Evolutionary conservation across 108 stramenopile species (phyloP).

Genomic region (Hondaea fermentalgiana): DNA sequence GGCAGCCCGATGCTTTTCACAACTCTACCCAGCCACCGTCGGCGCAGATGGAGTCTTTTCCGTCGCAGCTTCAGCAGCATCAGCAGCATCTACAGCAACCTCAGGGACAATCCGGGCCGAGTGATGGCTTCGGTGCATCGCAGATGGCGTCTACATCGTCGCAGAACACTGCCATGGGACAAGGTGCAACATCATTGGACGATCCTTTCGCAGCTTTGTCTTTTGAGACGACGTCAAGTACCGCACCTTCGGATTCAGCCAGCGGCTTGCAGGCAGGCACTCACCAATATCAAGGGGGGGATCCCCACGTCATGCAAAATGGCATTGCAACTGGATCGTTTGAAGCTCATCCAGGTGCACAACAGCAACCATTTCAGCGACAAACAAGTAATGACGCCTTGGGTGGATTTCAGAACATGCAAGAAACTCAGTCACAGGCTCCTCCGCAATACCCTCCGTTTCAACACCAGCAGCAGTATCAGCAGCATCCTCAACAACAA

Average conservation of each 20-base stretch:
- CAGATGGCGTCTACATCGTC: not conserved
- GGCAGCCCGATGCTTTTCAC: not conserved
- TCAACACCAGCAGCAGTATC: not conserved
- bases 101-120: not conserved
- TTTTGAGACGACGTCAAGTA: not conserved
- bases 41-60: not conserved
- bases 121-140: not conserved
- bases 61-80: not conserved
- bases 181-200: not conserved
- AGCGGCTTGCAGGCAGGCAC: not conserved
- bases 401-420: not conserved
- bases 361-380: not conserved
- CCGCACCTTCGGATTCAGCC: not conserved
- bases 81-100: not conserved
- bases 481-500: not conserved
- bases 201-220: not conserved
- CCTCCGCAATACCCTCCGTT: not conserved
- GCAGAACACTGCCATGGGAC: not conserved
- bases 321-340: no score
- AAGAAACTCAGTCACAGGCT: not conserved
- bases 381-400: not conserved
- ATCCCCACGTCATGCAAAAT: not conserved
- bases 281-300: not conserved
- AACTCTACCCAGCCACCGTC: not conserved
- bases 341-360: not conserved